Evolutionary conservation across 78 protist species (phyloP).

Genomic region (Speleostelium caveatum): DNA sequence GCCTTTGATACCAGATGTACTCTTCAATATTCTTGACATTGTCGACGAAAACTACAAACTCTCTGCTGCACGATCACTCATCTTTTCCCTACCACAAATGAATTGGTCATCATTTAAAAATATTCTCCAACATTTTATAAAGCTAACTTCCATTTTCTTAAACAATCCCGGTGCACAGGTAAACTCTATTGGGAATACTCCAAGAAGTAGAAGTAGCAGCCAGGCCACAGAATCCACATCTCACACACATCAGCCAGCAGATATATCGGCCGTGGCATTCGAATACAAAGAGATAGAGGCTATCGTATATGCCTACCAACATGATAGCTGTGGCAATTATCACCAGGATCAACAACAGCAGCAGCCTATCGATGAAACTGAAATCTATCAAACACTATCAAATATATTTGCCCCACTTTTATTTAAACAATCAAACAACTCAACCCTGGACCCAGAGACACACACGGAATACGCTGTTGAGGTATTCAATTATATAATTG

Average conservation of each 20-base stretch:
- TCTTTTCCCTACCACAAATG: constrained; percentile 33
- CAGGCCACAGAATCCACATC: too few relatives aligned
- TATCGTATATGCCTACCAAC: background rate
- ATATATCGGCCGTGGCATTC: too few relatives aligned
- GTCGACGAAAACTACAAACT: constrained; percentile 16
- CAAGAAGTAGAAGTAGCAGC: too few relatives aligned
- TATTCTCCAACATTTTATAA: constrained; percentile 19
- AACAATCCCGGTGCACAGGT: background rate
- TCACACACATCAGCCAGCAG: background rate
- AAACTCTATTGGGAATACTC: background rate
- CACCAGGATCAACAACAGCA: background rate
- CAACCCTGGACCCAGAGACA: background rate
- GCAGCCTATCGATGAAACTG: background rate
- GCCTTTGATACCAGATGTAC: constrained; percentile 9
- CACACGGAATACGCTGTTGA: constrained; percentile 1
- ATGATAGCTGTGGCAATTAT: too few relatives aligned
- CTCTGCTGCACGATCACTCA: constrained; percentile 31
- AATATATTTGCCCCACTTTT: constrained; percentile 50
- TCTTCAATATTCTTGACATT: background rate
- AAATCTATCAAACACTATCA: background rate
- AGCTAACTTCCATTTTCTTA: background rate
- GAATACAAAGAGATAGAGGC: background rate
- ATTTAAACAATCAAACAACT: constrained; percentile 2
- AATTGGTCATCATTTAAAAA: constrained; percentile 30
- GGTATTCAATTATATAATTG: background rate